Percentiles rank a stretch among this genome's conserved stretches.
These are phyloP conservation scores for Pseudotsuga menziesii DNA, from an alignment of 75 land plant genomes.

Conservation along the genomic window DNA sequence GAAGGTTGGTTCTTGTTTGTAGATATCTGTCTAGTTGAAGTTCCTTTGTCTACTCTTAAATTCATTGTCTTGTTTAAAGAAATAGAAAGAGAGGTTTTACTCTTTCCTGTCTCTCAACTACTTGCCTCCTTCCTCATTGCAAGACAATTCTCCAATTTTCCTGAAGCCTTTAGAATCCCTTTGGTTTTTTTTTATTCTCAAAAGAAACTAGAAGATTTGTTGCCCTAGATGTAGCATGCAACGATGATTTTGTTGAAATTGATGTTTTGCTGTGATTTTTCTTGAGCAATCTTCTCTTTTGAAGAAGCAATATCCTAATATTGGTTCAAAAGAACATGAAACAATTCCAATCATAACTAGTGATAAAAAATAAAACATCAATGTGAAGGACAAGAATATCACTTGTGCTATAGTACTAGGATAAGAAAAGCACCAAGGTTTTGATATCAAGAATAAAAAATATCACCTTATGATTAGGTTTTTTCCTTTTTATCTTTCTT, in stretches of 20 bases:
- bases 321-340: not conserved
- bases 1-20: slow-evolving; percentile 14
- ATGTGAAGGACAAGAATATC: not conserved
- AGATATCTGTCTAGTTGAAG: not conserved
- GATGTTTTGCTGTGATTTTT: not conserved
- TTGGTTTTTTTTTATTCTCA: not conserved
- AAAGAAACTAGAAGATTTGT: slow-evolving; percentile 3
- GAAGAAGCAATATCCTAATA: slow-evolving; percentile 7
- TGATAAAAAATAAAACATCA: not conserved
- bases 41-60: slow-evolving; percentile 10
- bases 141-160: slow-evolving; percentile 3
- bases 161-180: not conserved
- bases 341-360: not conserved
- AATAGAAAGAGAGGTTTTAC: slow-evolving; percentile 3
- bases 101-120: not conserved
- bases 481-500: no score
- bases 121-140: not conserved
- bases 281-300: slow-evolving; percentile 13
- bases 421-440: not conserved
- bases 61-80: not conserved
- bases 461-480: not conserved
- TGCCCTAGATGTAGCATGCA: slow-evolving; percentile 6
- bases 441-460: not conserved
- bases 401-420: not conserved
- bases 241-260: not conserved